Evolutionary conservation across 2,329 filamentous ascomycete species (phyloP).

Genomic region (Dactylellina parvicollis): DNA sequence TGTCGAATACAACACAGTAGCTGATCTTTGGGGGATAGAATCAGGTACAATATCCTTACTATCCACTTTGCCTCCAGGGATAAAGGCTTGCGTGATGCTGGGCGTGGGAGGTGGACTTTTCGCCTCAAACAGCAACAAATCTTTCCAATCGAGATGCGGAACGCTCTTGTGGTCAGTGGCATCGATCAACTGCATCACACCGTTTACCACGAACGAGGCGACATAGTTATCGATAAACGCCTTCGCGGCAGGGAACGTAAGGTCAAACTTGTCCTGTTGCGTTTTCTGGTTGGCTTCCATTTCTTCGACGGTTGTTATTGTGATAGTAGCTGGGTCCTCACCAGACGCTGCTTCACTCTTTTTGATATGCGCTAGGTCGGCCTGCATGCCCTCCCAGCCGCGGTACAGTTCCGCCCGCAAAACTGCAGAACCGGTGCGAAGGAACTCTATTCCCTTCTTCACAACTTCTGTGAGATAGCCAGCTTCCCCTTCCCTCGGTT

Average conservation of each 20-base stretch:
- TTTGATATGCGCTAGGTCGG: constrained; percentile 46
- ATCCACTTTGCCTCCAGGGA: constrained; percentile 7
- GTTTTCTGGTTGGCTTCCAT: constrained; percentile 58
- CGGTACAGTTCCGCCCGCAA: constrained; percentile 79
- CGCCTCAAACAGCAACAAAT: constrained; percentile 31
- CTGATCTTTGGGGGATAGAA: constrained; percentile 33
- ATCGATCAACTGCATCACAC: constrained; percentile 48
- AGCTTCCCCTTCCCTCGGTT: constrained; percentile 37
- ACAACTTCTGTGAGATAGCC: constrained; percentile 83
- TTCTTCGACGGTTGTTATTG: constrained; percentile 2
- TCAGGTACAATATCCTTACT: constrained; percentile 34
- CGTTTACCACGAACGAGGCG: constrained; percentile 76
- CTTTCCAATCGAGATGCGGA: constrained; percentile 48
- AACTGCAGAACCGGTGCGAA: constrained; percentile 79
- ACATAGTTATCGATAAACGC: constrained; percentile 77
- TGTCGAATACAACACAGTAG: constrained; percentile 55
- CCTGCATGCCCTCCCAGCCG: constrained; percentile 61
- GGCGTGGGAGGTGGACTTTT: constrained; percentile 47
- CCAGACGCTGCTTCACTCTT: constrained; percentile 61
- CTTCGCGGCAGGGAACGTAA: constrained; percentile 60
- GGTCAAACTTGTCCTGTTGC: constrained; percentile 57
- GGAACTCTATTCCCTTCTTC: constrained; percentile 81
- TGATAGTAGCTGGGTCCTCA: constrained; percentile 59
- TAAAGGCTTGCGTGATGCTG: constrained; percentile 42
- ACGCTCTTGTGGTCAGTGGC: constrained; percentile 50